Evolutionary conservation across 2,329 filamentous ascomycete species (phyloP).

Genomic region (Atkinsonella texensis): DNA sequence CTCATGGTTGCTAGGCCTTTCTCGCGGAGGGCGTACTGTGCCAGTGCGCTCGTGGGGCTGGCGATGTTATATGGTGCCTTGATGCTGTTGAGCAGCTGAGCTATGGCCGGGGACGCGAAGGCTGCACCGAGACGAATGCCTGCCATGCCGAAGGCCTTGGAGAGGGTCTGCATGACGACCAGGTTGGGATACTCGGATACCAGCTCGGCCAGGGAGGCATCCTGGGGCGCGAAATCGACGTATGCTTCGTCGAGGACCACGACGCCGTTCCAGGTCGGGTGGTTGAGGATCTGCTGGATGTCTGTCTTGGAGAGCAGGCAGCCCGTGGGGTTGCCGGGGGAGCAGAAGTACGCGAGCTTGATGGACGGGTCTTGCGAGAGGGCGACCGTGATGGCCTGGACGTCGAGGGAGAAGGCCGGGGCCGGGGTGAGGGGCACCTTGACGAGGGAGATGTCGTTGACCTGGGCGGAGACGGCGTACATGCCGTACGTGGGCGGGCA

Average conservation of each 20-base stretch:
- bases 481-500: conserved; percentile 98
- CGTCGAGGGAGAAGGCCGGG: conserved; percentile 62
- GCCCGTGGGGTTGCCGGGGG: conserved; percentile 88
- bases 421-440: conserved; percentile 70
- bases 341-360: conserved; percentile 88
- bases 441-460: conserved; percentile 82
- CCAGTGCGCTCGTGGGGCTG: conserved; percentile 74
- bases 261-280: conserved; percentile 90
- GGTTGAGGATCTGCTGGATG: conserved; percentile 60
- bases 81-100: conserved; percentile 72
- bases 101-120: conserved; percentile 65
- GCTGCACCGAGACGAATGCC: conserved; percentile 83
- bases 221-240: conserved; percentile 73
- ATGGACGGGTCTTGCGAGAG: conserved; percentile 51
- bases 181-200: conserved; percentile 88
- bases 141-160: conserved; percentile 91
- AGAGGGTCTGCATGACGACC: conserved; percentile 97
- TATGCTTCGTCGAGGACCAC: conserved; percentile 94
- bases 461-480: conserved; percentile 88
- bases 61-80: conserved; percentile 97
- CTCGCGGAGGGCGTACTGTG: conserved; percentile 55
- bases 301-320: conserved; percentile 65
- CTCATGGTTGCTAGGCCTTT: conserved; percentile 64
- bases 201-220: conserved; percentile 78
- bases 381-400: conserved; percentile 52